Evolutionary conservation across 2,329 filamentous ascomycete genomes (phyloP).

Genomic region (Cercospora canescens): DNA sequence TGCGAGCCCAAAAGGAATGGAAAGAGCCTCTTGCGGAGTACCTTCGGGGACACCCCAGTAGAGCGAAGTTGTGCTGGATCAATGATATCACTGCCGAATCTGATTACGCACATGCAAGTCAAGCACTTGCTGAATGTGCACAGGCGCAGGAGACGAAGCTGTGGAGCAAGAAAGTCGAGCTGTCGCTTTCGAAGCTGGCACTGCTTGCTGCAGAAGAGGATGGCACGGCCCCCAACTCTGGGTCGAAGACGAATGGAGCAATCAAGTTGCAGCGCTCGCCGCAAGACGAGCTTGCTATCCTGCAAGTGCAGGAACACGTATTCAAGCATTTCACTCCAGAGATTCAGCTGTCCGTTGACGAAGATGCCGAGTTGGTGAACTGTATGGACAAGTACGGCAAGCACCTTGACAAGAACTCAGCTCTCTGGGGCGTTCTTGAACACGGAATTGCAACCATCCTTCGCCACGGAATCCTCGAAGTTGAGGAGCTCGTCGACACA

Average conservation of each 20-base stretch:
- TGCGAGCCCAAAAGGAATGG: constrained; percentile 64
- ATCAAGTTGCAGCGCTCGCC: neutral
- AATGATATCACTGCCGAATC: constrained; percentile 80
- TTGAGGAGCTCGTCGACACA: constrained; percentile 66
- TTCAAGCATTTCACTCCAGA: constrained; percentile 69
- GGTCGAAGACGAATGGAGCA: constrained; percentile 8
- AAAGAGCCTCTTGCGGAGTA: constrained; percentile 74
- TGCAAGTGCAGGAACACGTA: constrained; percentile 77
- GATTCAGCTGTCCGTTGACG: constrained; percentile 73
- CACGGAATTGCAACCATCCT: constrained; percentile 70
- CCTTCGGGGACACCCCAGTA: constrained; percentile 68
- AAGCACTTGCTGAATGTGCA: constrained; percentile 70
- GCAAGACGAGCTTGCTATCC: constrained; percentile 63
- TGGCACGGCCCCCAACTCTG: neutral
- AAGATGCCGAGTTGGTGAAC: constrained; percentile 73
- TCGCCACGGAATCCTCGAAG: constrained; percentile 65
- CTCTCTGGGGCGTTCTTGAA: constrained; percentile 70
- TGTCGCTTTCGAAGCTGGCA: constrained; percentile 83
- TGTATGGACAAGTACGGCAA: constrained; percentile 65
- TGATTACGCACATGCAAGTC: constrained; percentile 71
- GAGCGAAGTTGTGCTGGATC: constrained; percentile 87
- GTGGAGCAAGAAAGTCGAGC: constrained; percentile 91
- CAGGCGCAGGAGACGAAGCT: constrained; percentile 71
- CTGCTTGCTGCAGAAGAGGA: constrained; percentile 61
- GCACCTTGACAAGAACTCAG: constrained; percentile 58